Evolutionary conservation across 768 basidiomycete species (phyloP).

Genomic region (Piloderma croceum): DNA sequence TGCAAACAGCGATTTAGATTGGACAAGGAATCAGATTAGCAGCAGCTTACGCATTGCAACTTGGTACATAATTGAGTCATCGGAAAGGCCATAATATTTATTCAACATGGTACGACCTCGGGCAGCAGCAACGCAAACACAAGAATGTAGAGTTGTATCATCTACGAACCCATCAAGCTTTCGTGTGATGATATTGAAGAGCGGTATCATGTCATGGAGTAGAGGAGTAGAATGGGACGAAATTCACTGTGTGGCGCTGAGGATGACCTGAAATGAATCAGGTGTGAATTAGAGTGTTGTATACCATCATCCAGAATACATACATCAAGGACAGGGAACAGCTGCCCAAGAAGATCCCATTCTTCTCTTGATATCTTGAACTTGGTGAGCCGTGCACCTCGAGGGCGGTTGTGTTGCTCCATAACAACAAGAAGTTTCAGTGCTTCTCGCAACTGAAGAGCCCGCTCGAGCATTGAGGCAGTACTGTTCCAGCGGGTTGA

Average conservation of each 20-base stretch:
- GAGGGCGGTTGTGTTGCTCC: constrained; percentile 16
- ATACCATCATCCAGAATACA: constrained; percentile 1
- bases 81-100: constrained; percentile 14
- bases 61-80: constrained; percentile 12
- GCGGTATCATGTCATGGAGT: constrained; percentile 25
- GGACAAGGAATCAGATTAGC: not conserved
- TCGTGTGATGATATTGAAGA: constrained; percentile 20
- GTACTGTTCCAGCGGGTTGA: constrained; percentile 14
- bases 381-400: constrained; percentile 9
- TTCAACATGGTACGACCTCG: constrained; percentile 6
- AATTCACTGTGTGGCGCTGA: constrained; percentile 19
- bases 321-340: constrained; percentile 20
- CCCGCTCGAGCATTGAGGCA: constrained; percentile 5
- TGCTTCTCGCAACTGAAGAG: constrained; percentile 8
- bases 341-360: constrained; percentile 19
- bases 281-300: not conserved
- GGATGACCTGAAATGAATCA: constrained; percentile 15
- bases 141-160: constrained; percentile 2
- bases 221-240: constrained; percentile 16
- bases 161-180: constrained; percentile 17
- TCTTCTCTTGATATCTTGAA: constrained; percentile 14
- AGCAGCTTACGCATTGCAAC: constrained; percentile 13
- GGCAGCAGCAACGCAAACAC: constrained; percentile 6
- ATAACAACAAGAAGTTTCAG: constrained; percentile 13
- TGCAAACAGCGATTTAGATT: constrained; percentile 2